Evolutionary conservation across 1,284 basidiomycete species (phyloP).

Genomic region (Marasmius sp.): DNA sequence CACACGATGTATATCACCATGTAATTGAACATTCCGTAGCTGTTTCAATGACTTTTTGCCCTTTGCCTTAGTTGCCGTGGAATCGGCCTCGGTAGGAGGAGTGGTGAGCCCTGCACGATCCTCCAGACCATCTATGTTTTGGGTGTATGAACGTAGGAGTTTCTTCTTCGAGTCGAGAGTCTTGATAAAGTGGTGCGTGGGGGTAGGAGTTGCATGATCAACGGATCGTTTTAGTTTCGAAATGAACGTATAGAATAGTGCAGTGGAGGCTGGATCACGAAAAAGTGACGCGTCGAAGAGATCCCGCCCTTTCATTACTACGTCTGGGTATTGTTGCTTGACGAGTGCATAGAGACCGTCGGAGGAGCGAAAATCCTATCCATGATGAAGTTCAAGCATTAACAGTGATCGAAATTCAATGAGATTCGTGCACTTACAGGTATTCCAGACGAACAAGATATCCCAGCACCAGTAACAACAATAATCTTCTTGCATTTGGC

Average conservation of each 20-base stretch:
- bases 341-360: constrained; percentile 89
- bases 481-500: constrained; percentile 84
- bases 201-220: constrained; percentile 77
- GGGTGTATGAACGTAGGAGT: constrained; percentile 88
- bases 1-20: constrained; percentile 88
- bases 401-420: background rate
- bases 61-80: constrained; percentile 57
- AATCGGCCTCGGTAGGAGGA: constrained; percentile 57
- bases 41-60: constrained; percentile 64
- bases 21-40: constrained; percentile 86
- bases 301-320: constrained; percentile 85
- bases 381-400: constrained; percentile 5
- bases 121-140: constrained; percentile 95
- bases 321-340: constrained; percentile 80
- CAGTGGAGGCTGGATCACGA: constrained; percentile 80
- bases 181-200: constrained; percentile 88
- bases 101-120: constrained; percentile 75
- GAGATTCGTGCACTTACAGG: constrained; percentile 55
- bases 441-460: constrained; percentile 91
- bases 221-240: constrained; percentile 85
- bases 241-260: constrained; percentile 94
- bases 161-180: constrained; percentile 83
- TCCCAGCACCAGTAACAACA: constrained; percentile 88
- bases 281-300: constrained; percentile 89
- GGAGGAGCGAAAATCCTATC: constrained; percentile 85